Evolutionary conservation across 352 stramenopile species (phyloP).

Genomic region (Saprolegnia parasitica): DNA sequence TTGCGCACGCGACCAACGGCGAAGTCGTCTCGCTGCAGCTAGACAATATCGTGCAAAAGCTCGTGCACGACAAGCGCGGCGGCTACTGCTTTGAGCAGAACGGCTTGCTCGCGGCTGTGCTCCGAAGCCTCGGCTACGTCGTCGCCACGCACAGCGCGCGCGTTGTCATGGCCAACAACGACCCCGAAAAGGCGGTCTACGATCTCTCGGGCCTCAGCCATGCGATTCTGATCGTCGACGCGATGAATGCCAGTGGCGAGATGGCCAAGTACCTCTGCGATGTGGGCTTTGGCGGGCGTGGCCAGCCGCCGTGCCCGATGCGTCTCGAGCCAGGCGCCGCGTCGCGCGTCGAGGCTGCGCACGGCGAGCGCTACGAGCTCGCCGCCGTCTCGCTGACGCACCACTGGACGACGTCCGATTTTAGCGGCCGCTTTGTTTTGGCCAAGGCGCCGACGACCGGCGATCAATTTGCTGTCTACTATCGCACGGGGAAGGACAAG

Average conservation of each 20-base stretch:
- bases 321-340: not conserved
- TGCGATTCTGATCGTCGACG: slow-evolving; percentile 14
- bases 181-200: not conserved
- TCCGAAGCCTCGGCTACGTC: slow-evolving; percentile 9
- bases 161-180: not conserved
- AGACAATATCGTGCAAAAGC: slow-evolving; percentile 16
- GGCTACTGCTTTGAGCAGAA: slow-evolving; percentile 29
- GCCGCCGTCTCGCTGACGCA: not conserved
- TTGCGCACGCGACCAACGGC: not conserved
- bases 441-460: not conserved
- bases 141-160: slow-evolving; percentile 11
- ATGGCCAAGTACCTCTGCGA: slow-evolving; percentile 14
- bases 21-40: slow-evolving; percentile 17
- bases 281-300: slow-evolving; percentile 21
- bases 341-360: not conserved
- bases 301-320: slow-evolving; percentile 17
- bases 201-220: slow-evolving; percentile 6
- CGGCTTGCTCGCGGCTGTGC: not conserved
- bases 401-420: not conserved
- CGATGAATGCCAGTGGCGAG: not conserved
- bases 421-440: not conserved
- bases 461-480: slow-evolving; percentile 11
- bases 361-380: slow-evolving; percentile 18
- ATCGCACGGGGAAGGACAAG: not conserved
- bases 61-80: slow-evolving; percentile 18